Base-by-base conservation (phyloP, 257 asterid genomes). In the Solanum raphanifolium region DNA sequence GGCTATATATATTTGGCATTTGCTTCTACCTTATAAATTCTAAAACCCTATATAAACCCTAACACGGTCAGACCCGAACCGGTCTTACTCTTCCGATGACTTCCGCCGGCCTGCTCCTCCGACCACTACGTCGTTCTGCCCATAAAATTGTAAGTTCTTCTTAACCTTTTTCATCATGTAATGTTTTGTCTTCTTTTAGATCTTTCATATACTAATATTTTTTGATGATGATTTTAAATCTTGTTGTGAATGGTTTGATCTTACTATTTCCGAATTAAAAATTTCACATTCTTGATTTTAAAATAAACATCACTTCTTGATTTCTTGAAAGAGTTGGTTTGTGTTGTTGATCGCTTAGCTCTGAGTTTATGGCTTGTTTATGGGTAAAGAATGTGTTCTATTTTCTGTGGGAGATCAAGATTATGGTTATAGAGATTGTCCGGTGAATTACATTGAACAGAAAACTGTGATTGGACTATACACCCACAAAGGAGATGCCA, bases 81-180 rank as follows among this genome's bases (percentile, higher is more conserved):
- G 31, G 11, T 69, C 38, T 27, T 15, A 29, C 76, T 66, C 9
- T 66, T 46, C 48, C 62, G 31, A 94, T 93, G 98, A 93, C 95
- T 5, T 87, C 93, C 16, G 88, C 94, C 83, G 91, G 39, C 76
- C 76, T 89, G 9, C 86, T 95, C 12, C 92, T 93, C 78, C 86
- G 96, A 94, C 92, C 96, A 62, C 35, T 94, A 55, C 94, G 95
- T 13, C 96, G 94, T 83, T 92, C 93, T 9, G 93, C 94, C 86
- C 88, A 87, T 66, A 91, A 78, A 91, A 81, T 91, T 25, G 94
- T 93, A 89, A 7, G 91, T 36, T 31, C 34, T 83, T 86, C 55
- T 79, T n/a, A 4, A 43, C 23, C 10, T 29, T 29, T n/a, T 25
- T n/a, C 15, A 72, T 6, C 18, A 16, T 55, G 55, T 2, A 9